phyloP scores from a whole-genome alignment of 805 yeast species.

The Cyberlindnera maritima region DNA sequence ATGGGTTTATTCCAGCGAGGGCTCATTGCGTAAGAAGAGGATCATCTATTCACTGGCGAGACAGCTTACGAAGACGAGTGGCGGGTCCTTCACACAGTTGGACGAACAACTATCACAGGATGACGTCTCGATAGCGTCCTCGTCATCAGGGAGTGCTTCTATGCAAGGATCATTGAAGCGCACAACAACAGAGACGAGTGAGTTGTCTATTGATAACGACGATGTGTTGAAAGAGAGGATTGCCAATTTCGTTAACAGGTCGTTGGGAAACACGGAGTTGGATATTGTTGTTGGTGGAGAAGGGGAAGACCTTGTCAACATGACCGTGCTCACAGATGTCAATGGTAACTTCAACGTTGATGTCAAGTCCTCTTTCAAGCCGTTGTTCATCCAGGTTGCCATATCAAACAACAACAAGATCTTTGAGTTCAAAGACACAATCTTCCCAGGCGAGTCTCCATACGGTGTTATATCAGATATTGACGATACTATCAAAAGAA shows the following conservation, averaged over 20 bases:
- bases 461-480: constrained; percentile 83
- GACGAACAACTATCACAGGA: constrained; percentile 33
- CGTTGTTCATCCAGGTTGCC: constrained; percentile 54
- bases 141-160: too few relatives aligned
- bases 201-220: constrained; percentile 31
- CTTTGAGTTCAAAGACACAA: constrained; percentile 43
- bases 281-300: constrained; percentile 55
- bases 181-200: constrained; percentile 12
- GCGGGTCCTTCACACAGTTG: too few relatives aligned
- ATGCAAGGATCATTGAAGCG: constrained; percentile 10
- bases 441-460: constrained; percentile 45
- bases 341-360: constrained; percentile 64
- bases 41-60: constrained; percentile 65
- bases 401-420: constrained; percentile 46
- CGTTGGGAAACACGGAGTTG: constrained; percentile 56
- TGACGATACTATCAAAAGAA: constrained; percentile 88
- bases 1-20: constrained; percentile 65
- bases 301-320: constrained; percentile 31
- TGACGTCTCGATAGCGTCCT: constrained; percentile 26
- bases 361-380: constrained; percentile 55
- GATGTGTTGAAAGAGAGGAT: constrained; percentile 60
- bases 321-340: constrained; percentile 50
- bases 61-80: constrained; percentile 54
- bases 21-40: constrained; percentile 66
- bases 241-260: constrained; percentile 65